These are phyloP conservation scores for Lipomyces kockii DNA, from an alignment of 805 yeast species.

Conservation along the genomic window DNA sequence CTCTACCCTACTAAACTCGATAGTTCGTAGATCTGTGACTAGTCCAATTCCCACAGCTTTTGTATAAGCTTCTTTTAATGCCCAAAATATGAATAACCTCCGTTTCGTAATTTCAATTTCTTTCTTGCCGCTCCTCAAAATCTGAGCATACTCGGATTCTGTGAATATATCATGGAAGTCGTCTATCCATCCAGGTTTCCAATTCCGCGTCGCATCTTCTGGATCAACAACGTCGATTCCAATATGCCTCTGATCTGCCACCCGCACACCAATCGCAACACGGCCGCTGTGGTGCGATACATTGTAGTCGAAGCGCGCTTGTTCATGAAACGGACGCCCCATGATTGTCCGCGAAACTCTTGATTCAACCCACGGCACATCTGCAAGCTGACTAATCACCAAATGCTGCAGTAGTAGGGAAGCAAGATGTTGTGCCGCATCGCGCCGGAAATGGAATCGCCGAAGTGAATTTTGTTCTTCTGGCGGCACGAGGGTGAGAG, in stretches of 20 bases:
- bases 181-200: constrained; percentile 18
- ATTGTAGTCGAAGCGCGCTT: constrained; percentile 25
- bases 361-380: constrained; percentile 13
- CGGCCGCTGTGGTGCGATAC: constrained; percentile 32
- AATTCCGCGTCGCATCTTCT: constrained; percentile 11
- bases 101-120: constrained; percentile 1
- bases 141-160: constrained; percentile 13
- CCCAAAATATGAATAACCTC: constrained; percentile 61
- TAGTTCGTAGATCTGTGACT: constrained; percentile 44
- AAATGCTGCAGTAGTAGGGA: constrained; percentile 30
- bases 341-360: constrained; percentile 7
- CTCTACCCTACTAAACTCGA: constrained; percentile 42
- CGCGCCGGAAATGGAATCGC: constrained; percentile 24
- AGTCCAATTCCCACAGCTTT: constrained; percentile 70
- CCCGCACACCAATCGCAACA: constrained; percentile 26
- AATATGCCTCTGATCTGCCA: constrained; percentile 12
- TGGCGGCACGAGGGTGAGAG: constrained; percentile 11
- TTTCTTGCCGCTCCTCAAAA: not conserved
- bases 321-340: constrained; percentile 24
- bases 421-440: constrained; percentile 22
- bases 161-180: constrained; percentile 33
- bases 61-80: constrained; percentile 76
- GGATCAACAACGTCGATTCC: constrained; percentile 31
- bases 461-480: constrained; percentile 20
- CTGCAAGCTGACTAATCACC: constrained; percentile 14